Evolutionary conservation across 202 grass and related monocot genomes (phyloP).

Genomic region (Elaeis oleifera): DNA sequence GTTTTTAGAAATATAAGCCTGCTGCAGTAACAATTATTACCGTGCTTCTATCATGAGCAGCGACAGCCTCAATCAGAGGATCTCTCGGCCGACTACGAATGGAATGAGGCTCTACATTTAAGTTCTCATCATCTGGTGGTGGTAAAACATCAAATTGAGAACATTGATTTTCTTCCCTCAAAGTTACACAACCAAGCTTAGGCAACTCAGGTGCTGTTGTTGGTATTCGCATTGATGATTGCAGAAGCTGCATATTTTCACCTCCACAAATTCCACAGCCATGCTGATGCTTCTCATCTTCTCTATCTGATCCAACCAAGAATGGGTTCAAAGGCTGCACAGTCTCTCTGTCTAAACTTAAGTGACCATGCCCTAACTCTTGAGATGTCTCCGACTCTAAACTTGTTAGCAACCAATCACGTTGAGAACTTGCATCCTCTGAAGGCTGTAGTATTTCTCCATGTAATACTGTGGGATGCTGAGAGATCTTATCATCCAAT

Average conservation of each 20-base stretch:
- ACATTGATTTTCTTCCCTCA: conserved; percentile 1
- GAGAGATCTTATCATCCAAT: conserved; percentile 13
- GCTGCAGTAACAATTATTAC: conserved; percentile 28
- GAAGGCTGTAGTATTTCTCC: conserved; percentile 16
- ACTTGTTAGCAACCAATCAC: conserved; percentile 27
- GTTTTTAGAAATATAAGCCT: too few species aligned
- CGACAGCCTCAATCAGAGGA: conserved; percentile 52
- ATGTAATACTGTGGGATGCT: conserved; percentile 19
- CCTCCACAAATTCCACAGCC: conserved; percentile 7
- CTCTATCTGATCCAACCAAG: conserved; percentile 23
- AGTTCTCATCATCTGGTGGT: conserved; percentile 34
- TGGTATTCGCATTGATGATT: conserved; percentile 12
- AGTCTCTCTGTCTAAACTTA: conserved; percentile 17
- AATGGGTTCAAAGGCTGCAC: conserved; percentile 11
- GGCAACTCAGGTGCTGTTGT: conserved; percentile 13
- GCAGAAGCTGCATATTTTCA: conserved; percentile 13
- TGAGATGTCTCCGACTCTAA: conserved; percentile 12
- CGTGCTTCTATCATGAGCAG: conserved; percentile 83
- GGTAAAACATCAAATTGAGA: not conserved
- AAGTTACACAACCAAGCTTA: conserved; percentile 20
- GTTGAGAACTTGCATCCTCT: conserved; percentile 38
- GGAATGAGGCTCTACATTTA: conserved; percentile 20
- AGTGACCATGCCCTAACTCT: not conserved
- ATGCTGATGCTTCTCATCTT: conserved; percentile 18
- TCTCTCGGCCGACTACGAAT: conserved; percentile 41